These are phyloP conservation scores for Pythium rhizo-oryzae DNA, from an alignment of 352 stramenopile species.

Conservation along the genomic window DNA sequence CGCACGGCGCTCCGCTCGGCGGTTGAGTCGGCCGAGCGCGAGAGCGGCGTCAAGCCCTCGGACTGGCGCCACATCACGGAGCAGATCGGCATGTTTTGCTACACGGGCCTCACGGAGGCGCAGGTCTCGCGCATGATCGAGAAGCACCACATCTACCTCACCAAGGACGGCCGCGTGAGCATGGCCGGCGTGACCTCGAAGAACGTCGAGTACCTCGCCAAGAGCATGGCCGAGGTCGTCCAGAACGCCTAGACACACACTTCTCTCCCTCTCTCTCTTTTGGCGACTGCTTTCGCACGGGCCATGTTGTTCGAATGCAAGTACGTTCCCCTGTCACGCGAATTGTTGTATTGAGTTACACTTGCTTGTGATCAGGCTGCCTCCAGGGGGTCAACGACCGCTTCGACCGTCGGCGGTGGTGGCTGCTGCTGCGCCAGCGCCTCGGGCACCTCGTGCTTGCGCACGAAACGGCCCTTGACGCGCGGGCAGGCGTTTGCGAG, in stretches of 20 bases:
- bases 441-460: slow-evolving; percentile 21
- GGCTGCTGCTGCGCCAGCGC: too few relatives aligned
- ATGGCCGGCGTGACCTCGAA: slow-evolving; percentile 97
- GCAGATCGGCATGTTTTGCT: slow-evolving; percentile 99
- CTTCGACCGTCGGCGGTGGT: too few relatives aligned
- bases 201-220: slow-evolving; percentile 97
- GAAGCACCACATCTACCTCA: slow-evolving; percentile 98
- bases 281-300: too few relatives aligned
- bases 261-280: neutral
- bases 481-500: slow-evolving; percentile 67
- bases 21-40: slow-evolving; percentile 81
- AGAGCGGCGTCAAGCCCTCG: slow-evolving; percentile 71
- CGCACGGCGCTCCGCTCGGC: slow-evolving; percentile 79
- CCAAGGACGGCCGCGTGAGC: slow-evolving; percentile 97
- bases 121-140: slow-evolving; percentile 94
- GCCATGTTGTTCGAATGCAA: too few relatives aligned
- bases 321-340: too few relatives aligned
- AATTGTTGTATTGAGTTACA: neutral
- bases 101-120: slow-evolving; percentile 95
- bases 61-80: slow-evolving; percentile 98
- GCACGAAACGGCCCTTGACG: slow-evolving; percentile 74
- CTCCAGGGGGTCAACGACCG: neutral
- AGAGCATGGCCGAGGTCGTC: slow-evolving; percentile 94
- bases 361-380: neutral
- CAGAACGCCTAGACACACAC: slow-evolving; percentile 68